phyloP scores from a whole-genome alignment of 768 basidiomycete genomes.

The Mycena sanguinolenta region DNA sequence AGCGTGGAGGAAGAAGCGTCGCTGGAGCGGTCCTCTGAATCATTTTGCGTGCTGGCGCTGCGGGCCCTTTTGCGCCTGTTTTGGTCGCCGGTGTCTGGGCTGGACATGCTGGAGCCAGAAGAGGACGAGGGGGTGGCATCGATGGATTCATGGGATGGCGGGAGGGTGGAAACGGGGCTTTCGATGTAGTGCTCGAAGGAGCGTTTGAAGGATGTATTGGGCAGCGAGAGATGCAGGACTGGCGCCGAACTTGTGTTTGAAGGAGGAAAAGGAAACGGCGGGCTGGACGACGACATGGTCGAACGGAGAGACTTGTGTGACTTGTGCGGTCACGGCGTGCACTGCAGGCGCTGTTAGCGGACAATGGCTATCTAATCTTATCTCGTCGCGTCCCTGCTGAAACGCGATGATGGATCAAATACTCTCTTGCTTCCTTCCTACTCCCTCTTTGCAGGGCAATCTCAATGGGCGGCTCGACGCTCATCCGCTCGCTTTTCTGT shows the following conservation, averaged over 20 bases:
- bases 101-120: slow-evolving; percentile 10
- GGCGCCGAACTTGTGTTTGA: slow-evolving; percentile 55
- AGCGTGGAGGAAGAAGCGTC: slow-evolving; percentile 54
- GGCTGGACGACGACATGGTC: too few relatives aligned
- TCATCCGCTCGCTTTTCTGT: not conserved
- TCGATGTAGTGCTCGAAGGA: slow-evolving; percentile 68
- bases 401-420: too few relatives aligned
- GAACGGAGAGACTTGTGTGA: not conserved
- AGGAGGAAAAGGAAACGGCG: not conserved
- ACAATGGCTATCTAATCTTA: too few relatives aligned
- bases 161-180: slow-evolving; percentile 48
- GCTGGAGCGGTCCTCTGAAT: slow-evolving; percentile 52
- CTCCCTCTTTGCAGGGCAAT: not conserved
- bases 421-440: not conserved
- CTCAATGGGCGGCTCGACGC: slow-evolving; percentile 8
- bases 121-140: slow-evolving; percentile 22
- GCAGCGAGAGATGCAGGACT: slow-evolving; percentile 65
- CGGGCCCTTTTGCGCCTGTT: slow-evolving; percentile 71
- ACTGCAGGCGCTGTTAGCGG: too few relatives aligned
- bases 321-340: too few relatives aligned
- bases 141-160: slow-evolving; percentile 15
- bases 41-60: slow-evolving; percentile 63
- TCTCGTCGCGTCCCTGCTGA: too few relatives aligned
- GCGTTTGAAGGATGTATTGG: slow-evolving; percentile 68
- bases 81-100: slow-evolving; percentile 52